Percentiles rank a stretch among this genome's conserved stretches.
These are phyloP conservation scores for Diplotaxis tenuifolia DNA, from an alignment of 345 rosid genomes.

Conservation along the genomic window DNA sequence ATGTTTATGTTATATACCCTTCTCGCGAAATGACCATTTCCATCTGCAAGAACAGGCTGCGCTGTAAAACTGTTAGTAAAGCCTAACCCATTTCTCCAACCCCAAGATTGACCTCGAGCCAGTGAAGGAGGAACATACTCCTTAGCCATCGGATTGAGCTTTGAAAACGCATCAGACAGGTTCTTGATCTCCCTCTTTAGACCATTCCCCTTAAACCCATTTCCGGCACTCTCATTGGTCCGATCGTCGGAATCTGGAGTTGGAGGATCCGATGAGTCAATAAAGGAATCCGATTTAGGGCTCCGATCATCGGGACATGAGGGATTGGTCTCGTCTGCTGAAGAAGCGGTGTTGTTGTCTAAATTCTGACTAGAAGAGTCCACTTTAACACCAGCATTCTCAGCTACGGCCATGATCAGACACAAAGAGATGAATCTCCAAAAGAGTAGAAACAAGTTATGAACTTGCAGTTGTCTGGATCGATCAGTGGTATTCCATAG, in stretches of 20 bases:
- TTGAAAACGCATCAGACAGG: conserved; percentile 77
- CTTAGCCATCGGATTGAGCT: conserved; percentile 96
- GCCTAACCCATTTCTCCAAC: conserved; percentile 59
- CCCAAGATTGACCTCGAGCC: conserved; percentile 40
- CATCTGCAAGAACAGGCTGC: conserved; percentile 30
- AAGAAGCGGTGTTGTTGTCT: conserved; percentile 48
- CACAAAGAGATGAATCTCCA: neutral
- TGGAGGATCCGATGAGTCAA: conserved; percentile 33
- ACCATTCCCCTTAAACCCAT: conserved; percentile 30
- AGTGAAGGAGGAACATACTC: conserved; percentile 91
- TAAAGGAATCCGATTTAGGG: conserved; percentile 46
- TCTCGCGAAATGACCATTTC: conserved; percentile 53
- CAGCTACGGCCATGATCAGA: conserved; percentile 90
- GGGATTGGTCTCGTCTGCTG: conserved; percentile 47
- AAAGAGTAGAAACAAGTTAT: conserved; percentile 23
- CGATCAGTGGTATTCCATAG: conserved; percentile 42
- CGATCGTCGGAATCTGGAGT: conserved; percentile 35
- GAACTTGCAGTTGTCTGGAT: conserved; percentile 41
- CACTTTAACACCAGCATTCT: conserved; percentile 79
- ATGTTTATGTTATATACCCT: too few species aligned
- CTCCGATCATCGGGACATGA: conserved; percentile 48
- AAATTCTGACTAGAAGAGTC: conserved; percentile 65
- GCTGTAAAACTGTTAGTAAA: conserved; percentile 50
- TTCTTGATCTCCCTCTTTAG: conserved; percentile 63
- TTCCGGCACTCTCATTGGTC: conserved; percentile 26